These are phyloP conservation scores for bread wheat (Triticum aestivum) DNA, from an alignment of 176 grass and related monocot species.

Conservation along the genomic window IWGSC_CS_RefSeq_v2.1 NC_057800.1:588303641-588304140, in stretches of 20 bases:
- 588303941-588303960: neutral
- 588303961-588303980: neutral
- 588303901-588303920: neutral
- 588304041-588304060: neutral
- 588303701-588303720: neutral
- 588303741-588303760: neutral
- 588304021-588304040: neutral
- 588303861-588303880: neutral
- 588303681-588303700: constrained; percentile 55
- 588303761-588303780: constrained; percentile 31
- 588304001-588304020: too few relatives aligned
- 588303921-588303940: neutral
- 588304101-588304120: neutral
- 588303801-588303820: constrained; percentile 8
- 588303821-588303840: constrained; percentile 14
- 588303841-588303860: neutral
- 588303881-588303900: constrained; percentile 29
- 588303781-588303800: constrained; percentile 47
- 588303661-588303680: constrained; percentile 61
- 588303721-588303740: neutral
- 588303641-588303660: neutral
- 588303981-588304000: constrained; percentile 26
- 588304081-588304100: neutral
- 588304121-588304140: constrained; percentile 43
- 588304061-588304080: neutral